phyloP scores from a whole-genome alignment of 2,329 filamentous ascomycete genomes.

The Neoascochyta sp. region DNA sequence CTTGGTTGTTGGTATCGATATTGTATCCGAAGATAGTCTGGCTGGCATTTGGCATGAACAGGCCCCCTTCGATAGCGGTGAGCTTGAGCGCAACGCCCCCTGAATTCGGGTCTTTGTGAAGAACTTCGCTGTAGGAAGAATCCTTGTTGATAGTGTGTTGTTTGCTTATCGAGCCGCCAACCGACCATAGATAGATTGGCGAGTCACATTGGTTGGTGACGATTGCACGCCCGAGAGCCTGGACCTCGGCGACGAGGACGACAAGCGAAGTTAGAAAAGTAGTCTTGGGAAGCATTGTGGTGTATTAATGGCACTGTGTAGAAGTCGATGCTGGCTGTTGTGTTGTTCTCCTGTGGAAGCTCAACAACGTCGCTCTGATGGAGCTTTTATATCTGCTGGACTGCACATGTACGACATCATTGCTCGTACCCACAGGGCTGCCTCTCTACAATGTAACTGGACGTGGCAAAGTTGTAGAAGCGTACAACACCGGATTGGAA shows the following conservation, averaged over 20 bases:
- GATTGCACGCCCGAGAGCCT: conserved; percentile 21
- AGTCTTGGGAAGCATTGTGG: background rate
- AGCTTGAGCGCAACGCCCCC: conserved; percentile 26
- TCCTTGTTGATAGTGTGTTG: conserved; percentile 17
- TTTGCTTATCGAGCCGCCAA: conserved; percentile 16
- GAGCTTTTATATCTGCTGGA: background rate
- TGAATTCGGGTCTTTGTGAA: conserved; percentile 17
- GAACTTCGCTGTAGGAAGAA: conserved; percentile 24
- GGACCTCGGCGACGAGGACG: conserved; percentile 2
- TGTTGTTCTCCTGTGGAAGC: too few relatives aligned
- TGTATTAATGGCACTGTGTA: background rate
- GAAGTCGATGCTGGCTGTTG: too few relatives aligned
- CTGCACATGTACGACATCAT: background rate
- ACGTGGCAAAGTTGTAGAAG: conserved; percentile 8
- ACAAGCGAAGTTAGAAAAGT: background rate
- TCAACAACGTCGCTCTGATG: background rate
- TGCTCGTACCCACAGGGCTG: background rate
- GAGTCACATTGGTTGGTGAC: conserved; percentile 30
- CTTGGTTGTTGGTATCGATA: conserved; percentile 13
- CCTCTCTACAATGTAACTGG: conserved; percentile 1
- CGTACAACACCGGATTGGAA: too few relatives aligned
- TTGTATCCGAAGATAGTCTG: conserved; percentile 30
- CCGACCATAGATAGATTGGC: conserved; percentile 29
- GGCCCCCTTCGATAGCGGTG: conserved; percentile 13
- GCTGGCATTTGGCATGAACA: conserved; percentile 27